Evolutionary conservation across 2,329 filamentous ascomycete genomes (phyloP).

Genomic region (Grosmannia clavigera): DNA sequence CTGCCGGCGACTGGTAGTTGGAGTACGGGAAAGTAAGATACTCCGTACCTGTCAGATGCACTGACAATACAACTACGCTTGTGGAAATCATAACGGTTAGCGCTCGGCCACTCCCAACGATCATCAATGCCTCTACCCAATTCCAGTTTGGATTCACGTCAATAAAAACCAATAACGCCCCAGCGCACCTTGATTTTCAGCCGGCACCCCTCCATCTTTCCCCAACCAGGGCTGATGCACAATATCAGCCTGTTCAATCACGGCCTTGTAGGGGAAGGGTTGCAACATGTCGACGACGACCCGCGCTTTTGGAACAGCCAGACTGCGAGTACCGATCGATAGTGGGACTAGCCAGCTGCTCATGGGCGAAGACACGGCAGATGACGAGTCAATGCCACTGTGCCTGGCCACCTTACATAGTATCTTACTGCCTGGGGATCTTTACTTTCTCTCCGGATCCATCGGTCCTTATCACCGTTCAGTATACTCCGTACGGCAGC

Average conservation of each 20-base stretch:
- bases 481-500: not conserved
- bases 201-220: too few relatives aligned
- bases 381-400: too few relatives aligned
- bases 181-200: not conserved
- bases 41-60: not conserved
- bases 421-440: not conserved
- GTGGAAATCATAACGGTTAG: not conserved
- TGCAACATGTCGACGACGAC: too few relatives aligned
- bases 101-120: not conserved
- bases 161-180: not conserved
- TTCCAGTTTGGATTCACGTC: not conserved
- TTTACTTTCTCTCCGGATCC: not conserved
- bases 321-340: too few relatives aligned
- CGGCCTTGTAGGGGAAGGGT: too few relatives aligned
- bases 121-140: not conserved
- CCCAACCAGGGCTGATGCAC: not conserved
- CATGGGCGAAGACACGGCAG: too few relatives aligned
- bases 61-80: not conserved
- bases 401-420: too few relatives aligned
- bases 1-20: too few relatives aligned
- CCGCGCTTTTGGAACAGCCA: too few relatives aligned
- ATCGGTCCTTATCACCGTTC: too few relatives aligned
- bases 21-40: not conserved
- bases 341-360: too few relatives aligned
- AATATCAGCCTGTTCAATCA: not conserved